These are phyloP conservation scores for Metschnikowia cerradonensis DNA, from an alignment of 805 yeast species.

Conservation along the genomic window DNA sequence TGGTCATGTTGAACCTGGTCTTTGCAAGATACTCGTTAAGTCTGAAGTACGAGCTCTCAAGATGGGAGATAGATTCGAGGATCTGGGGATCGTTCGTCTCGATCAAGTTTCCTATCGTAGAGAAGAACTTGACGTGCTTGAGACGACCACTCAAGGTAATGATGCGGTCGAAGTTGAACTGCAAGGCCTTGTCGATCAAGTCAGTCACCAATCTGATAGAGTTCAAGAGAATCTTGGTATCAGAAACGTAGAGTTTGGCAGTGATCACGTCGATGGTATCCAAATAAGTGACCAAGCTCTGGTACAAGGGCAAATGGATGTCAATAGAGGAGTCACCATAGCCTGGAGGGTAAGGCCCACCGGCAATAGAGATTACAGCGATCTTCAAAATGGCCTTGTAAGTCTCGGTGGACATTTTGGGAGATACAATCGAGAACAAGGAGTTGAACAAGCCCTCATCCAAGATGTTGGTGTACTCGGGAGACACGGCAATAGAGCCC, in stretches of 20 bases:
- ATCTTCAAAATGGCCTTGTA: slow-evolving; percentile 45
- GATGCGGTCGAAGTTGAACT: slow-evolving; percentile 39
- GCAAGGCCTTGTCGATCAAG: slow-evolving; percentile 40
- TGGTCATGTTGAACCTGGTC: slow-evolving; percentile 35
- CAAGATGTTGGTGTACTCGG: slow-evolving; percentile 31
- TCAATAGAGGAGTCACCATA: slow-evolving; percentile 28
- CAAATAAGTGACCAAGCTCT: slow-evolving; percentile 33
- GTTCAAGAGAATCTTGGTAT: slow-evolving; percentile 39
- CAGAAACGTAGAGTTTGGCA: slow-evolving; percentile 40
- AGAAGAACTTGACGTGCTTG: slow-evolving; percentile 44
- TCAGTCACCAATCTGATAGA: slow-evolving; percentile 45
- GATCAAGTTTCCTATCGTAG: slow-evolving; percentile 38
- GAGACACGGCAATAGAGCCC: slow-evolving; percentile 38
- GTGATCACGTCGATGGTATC: slow-evolving; percentile 43
- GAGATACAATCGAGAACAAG: slow-evolving; percentile 38
- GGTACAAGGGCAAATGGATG: slow-evolving; percentile 34
- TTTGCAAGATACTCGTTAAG: slow-evolving; percentile 34
- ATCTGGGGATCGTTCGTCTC: slow-evolving; percentile 36
- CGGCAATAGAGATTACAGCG: slow-evolving; percentile 39
- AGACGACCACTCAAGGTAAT: slow-evolving; percentile 44
- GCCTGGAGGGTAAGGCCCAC: slow-evolving; percentile 38
- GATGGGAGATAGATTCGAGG: slow-evolving; percentile 25
- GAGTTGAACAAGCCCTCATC: slow-evolving; percentile 40
- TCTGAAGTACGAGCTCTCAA: slow-evolving; percentile 32
- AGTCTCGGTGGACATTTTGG: slow-evolving; percentile 42